Evolutionary conservation across 108 stramenopile genomes (phyloP).

Genomic region (Skeletonema potamos): DNA sequence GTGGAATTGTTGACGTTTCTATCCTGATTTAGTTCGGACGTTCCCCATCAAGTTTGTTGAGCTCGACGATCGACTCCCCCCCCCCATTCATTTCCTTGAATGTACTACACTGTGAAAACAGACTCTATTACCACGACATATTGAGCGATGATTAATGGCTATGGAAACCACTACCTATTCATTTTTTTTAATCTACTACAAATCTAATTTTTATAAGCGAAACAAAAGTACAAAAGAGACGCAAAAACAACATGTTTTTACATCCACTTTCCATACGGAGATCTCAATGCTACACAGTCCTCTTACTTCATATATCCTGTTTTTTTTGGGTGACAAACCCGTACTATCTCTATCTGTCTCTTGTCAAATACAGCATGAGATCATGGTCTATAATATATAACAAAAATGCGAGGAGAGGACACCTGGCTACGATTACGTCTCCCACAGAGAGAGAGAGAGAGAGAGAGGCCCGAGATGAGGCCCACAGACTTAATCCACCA

Average conservation of each 20-base stretch:
- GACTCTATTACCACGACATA: too few relatives aligned
- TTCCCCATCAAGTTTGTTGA: not conserved
- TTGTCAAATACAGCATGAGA: not conserved
- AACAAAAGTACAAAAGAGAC: not conserved
- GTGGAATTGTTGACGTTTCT: not conserved
- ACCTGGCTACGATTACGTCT: too few relatives aligned
- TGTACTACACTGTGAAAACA: too few relatives aligned
- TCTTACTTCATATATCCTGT: not conserved
- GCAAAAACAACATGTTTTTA: not conserved
- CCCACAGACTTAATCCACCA: not conserved
- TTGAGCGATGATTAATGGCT: too few relatives aligned
- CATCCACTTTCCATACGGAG: not conserved
- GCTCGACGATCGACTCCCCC: not conserved
- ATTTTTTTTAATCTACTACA: not conserved
- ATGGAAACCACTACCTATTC: not conserved
- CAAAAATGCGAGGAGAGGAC: not conserved
- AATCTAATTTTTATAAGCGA: not conserved
- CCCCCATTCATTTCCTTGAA: not conserved
- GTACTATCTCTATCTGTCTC: not conserved
- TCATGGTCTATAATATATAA: not conserved
- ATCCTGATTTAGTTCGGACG: not conserved
- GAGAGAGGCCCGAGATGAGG: too few relatives aligned
- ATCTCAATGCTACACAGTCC: not conserved
- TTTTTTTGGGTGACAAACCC: not conserved
- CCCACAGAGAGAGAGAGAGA: too few relatives aligned